Evolutionary conservation across 371 early-diverging fungal species (phyloP), one percentile per base, ranked within the genome.

Genomic region (Saksenaea vasiformis): DNA sequence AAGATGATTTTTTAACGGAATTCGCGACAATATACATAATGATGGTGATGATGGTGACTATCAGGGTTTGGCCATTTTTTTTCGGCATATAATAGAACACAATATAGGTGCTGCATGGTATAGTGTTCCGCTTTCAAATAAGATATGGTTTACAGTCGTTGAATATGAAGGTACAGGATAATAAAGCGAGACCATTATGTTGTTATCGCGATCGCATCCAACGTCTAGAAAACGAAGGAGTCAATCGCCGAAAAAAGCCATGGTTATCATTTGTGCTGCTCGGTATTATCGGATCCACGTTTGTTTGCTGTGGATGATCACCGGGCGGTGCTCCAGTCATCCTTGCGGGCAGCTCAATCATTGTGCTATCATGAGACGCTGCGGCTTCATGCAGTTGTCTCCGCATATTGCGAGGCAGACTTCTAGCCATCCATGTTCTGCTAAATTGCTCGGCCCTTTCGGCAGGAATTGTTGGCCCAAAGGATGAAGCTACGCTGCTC

Each of bases 381-480:
- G 74, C 71, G 13, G 74, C 78, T 55, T 70, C 66, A 13, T 69
- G 37, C 9, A 81, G 66, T 54, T 81, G 81, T 19, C 81, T 72
- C 43, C 78, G 69, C 81, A 81, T 81, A 39, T 70, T 81, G 44
- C 81, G 64, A 13, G 81, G 81, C 60, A 81, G 44, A 55, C 76
- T 78, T 24, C 78, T 69, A 3, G 77, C 76, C 72, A 81, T 74
- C 81, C 81, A 81, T 0, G 78, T 71, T 24, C 71, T 62, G 60
- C 75, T 81, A 55, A 78, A 81, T 37, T 74, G 73, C 19, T 78
- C 78, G 13, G 74, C 74, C 51, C 65, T 64, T 36, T 81, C 81
- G 9, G 78, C 74, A 31, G 66, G 44, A 13, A 81, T 76, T 1
- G 77, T 78, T 3, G 81, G 81, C 5, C 81, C 81, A 76, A 81